Evolutionary conservation across 345 rosid species (phyloP), one percentile per base, ranked within the genome.

Genomic region (Citrus sp.): DNA sequence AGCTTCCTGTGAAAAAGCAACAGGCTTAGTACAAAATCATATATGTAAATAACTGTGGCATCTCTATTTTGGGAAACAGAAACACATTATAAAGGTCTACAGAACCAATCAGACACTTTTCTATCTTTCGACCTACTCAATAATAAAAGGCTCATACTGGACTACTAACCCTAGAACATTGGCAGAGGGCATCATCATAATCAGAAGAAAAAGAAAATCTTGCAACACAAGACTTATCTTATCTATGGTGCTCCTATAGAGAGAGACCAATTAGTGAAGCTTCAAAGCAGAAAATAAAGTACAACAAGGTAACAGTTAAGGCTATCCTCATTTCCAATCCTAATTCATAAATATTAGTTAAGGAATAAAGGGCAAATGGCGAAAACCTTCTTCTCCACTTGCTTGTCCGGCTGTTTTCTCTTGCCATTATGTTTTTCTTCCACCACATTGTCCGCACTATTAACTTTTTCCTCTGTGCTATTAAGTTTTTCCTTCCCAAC

Each of bases 331-430:
- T 46, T 28, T 21, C 58, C 42, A 38, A 61, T 27, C 19, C 54
- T 25, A 68, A 14, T n/a, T 46, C 22, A 66, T 59, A 55, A 9
- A 71, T 19, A 12, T 70, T 9, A 67, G 72, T 74, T 32, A 72
- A 67, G 25, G 46, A 79, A 78, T 22, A 70, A 42, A 62, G 55
- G 6, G 67, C 13, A 54, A 40, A 70, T 64, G 61, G 56, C 22
- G 77, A 7, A 67, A 78, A 92, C 97, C 99, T 93, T 92, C 81
- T 91, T 91, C 32, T 90, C 93, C 49, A 80, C 78, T 82, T 79
- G 80, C 77, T 85, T 73, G 49, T 93, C 98, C 14, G 84, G 81
- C 80, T 77, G 77, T 84, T 90, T 95, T 87, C 99, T 87, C 87
- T 95, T 95, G 80, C 84, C 86, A 76, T 74, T 81, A 76, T 42